A percentile compares a stretch with the other conserved stretches of the same genome.
Evolutionary conservation across 2,329 filamentous ascomycete genomes (phyloP).

Genomic region (Bipolaris cookei): DNA sequence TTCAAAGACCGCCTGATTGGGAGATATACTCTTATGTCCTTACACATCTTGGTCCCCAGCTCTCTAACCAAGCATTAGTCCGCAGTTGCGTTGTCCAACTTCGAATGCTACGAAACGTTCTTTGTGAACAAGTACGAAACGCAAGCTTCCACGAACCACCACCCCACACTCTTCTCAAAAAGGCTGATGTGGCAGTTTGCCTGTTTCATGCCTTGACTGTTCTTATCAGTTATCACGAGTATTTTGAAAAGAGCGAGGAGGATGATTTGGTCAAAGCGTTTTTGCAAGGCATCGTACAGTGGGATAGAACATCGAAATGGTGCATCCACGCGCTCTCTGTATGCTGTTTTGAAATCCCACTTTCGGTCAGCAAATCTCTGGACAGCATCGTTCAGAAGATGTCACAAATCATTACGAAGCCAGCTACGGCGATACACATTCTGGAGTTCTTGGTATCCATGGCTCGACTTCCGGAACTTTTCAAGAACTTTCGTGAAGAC

Average conservation of each 20-base stretch:
- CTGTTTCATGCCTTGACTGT: constrained; percentile 86
- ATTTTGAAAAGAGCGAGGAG: constrained; percentile 83
- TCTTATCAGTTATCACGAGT: constrained; percentile 86
- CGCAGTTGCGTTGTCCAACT: constrained; percentile 75
- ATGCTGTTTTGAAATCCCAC: constrained; percentile 91
- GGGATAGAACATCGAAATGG: constrained; percentile 85
- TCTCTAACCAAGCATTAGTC: constrained; percentile 90
- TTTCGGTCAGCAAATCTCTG: constrained; percentile 83
- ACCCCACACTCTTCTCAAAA: constrained; percentile 76
- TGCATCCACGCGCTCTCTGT: constrained; percentile 95
- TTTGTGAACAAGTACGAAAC: constrained; percentile 83
- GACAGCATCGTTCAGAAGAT: constrained; percentile 89
- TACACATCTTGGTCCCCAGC: constrained; percentile 82
- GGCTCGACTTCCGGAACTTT: constrained; percentile 81
- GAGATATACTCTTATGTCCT: constrained; percentile 91
- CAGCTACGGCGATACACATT: constrained; percentile 90
- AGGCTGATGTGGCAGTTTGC: constrained; percentile 86
- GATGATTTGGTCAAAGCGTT: constrained; percentile 90
- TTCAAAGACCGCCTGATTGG: constrained; percentile 81
- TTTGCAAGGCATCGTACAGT: constrained; percentile 79
- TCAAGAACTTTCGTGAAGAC: constrained; percentile 86
- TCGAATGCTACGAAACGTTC: constrained; percentile 72
- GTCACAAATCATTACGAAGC: constrained; percentile 94
- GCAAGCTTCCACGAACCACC: constrained; percentile 84
- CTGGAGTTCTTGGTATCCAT: constrained; percentile 93